Evolutionary conservation across 805 yeast species (phyloP), one percentile per base, ranked within the genome.

Genomic region (Starmerella riodocensis): DNA sequence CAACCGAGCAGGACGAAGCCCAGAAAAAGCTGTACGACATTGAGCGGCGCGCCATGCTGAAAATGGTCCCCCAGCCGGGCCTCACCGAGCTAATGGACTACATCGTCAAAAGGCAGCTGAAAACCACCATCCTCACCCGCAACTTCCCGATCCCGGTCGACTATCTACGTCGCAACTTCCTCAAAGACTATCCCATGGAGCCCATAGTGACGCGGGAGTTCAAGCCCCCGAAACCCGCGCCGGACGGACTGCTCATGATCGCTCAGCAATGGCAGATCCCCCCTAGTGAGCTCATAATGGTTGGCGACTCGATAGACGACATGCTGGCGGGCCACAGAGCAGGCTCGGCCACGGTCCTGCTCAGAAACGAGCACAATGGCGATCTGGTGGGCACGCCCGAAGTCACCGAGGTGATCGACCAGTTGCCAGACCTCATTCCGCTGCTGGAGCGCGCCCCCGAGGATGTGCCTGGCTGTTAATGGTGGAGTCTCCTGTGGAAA

Each of bases 241-340:
- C 82, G 0, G 70, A 67, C 32, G 82, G 84, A 3, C 53, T 78
- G 29, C 53, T 70, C 17, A 71, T 74, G 46, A 76, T 78, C 19
- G 70, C 76, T 2, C 43, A 60, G 28, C 36, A 49, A 3, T 71
- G 79, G 75, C 63, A 62, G 1, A 35, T 69, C 14, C 48, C 55
- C 1, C 71, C 79, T 0, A 47, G 56, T 14, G 61, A 69, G 29
- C 45, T 77, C 23, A 53, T 76, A 5, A 78, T 78, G 85, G 78
- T 78, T 13, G 86, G 86, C 11, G 85, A 78, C 53, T 77, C 84
- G 0, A 56, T 63, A 29, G 85, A 78, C 55, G 86, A 78, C 51
- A 73, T 78, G 74, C 58, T 50, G 30, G 71, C 80, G 23, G 85
- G 83, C 3, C 53, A 63, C 23, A 48, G 60, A n/a, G 84, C 85